phyloP scores from a whole-genome alignment of 306 rosid genomes.

The Amphicarpaea edgeworthii region DNA sequence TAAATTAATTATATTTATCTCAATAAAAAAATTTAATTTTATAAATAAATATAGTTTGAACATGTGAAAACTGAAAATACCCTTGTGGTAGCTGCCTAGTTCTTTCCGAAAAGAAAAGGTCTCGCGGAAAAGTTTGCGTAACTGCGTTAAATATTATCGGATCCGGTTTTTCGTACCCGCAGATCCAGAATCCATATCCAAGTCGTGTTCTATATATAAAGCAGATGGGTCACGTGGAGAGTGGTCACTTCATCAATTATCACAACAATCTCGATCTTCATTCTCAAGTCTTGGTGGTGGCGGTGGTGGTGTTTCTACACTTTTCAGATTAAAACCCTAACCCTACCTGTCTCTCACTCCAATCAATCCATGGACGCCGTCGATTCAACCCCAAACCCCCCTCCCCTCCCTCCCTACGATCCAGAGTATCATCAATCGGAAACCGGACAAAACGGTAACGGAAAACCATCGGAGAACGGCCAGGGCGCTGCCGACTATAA shows the following conservation, averaged over 20 bases:
- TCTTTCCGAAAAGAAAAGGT: no score
- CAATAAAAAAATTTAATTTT: no score
- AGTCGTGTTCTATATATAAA: background rate
- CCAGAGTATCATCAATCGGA: conserved; percentile 29
- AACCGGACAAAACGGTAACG: conserved; percentile 40
- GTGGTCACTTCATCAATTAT: background rate
- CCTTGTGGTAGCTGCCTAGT: no score
- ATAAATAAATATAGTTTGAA: no score
- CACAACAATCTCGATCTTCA: background rate
- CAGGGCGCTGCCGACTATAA: background rate
- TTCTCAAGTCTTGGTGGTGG: background rate
- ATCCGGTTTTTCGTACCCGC: background rate
- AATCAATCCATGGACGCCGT: conserved; percentile 63
- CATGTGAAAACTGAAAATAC: no score
- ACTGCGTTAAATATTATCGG: no score
- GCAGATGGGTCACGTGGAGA: background rate
- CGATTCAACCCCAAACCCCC: conserved; percentile 48
- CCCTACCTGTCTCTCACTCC: background rate
- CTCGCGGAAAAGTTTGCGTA: no score
- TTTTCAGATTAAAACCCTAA: conserved; percentile 17
- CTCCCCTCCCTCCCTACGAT: conserved; percentile 42
- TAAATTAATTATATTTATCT: no score
- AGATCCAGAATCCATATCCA: background rate
- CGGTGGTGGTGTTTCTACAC: background rate
- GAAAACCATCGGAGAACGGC: conserved; percentile 35